A percentile compares a stretch with the other conserved stretches of the same genome.
phyloP scores from a whole-genome alignment of 331 rosid species.

The Erythrophleum ivorense region DNA sequence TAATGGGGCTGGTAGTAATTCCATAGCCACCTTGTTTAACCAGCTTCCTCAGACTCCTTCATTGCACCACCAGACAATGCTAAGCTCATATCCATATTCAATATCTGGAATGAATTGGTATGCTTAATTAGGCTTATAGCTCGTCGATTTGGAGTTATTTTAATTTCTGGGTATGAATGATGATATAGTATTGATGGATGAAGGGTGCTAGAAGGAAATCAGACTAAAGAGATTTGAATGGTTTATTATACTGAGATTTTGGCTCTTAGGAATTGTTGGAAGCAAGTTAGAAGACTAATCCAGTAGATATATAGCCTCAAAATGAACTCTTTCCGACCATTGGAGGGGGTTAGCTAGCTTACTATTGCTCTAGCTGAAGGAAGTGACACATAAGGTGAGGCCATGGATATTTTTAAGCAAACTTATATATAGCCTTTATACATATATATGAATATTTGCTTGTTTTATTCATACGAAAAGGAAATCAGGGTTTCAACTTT shows the following conservation, averaged over 20 bases:
- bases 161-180: not conserved
- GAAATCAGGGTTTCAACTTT: constrained; percentile 29
- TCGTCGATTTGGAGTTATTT: constrained; percentile 23
- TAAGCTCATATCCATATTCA: constrained; percentile 54
- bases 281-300: constrained; percentile 39
- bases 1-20: constrained; percentile 36
- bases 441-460: constrained; percentile 48
- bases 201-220: not conserved
- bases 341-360: constrained; percentile 36
- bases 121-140: constrained; percentile 35
- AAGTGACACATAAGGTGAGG: constrained; percentile 39
- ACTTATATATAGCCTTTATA: constrained; percentile 51
- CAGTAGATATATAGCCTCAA: constrained; percentile 34
- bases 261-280: constrained; percentile 44
- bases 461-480: constrained; percentile 48
- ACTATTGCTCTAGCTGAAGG: constrained; percentile 23
- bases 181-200: not conserved
- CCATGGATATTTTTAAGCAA: constrained; percentile 56
- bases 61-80: constrained; percentile 65
- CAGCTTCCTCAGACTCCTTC: constrained; percentile 77
- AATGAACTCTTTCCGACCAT: constrained; percentile 39
- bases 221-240: constrained; percentile 37
- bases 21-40: constrained; percentile 64
- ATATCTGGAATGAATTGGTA: constrained; percentile 77
- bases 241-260: constrained; percentile 47